Evolutionary conservation across 768 basidiomycete species (phyloP), one percentile per base, ranked within the genome.

Genomic region (Crucibulum laeve): DNA sequence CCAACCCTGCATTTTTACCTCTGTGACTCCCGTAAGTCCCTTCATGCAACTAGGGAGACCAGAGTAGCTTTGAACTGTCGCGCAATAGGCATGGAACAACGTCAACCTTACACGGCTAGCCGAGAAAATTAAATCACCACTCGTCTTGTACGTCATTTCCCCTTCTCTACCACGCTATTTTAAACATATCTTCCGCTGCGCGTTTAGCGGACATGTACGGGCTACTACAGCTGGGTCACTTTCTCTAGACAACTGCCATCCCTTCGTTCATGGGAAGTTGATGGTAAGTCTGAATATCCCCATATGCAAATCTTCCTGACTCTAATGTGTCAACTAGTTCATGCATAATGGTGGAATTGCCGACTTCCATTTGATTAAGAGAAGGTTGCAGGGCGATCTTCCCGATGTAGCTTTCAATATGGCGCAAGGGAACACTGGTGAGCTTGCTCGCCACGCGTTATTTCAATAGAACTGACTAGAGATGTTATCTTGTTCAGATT

Each of bases 261-360:
- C 96, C 4, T 99, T 95, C 66, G 80, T 81, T 30, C 84, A 90
- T 56, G 90, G 87, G 7, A 92, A 87, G 57, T 68, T 99, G 38
- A 96, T 97, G 91, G 93, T 92, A 55, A 53, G 64, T 50, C 15
- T n/a, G n/a, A n/a, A 32, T 25, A 14, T 13, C 11, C 17, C 22
- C 14, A 17, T 17, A 18, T 40, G 7, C 19, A 8, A 14, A 37
- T 8, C 7, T 7, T 10, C 10, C 35, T 8, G 7, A 8, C 7
- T 7, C 18, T 13, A 17, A 8, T 38, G 32, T 38, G 34, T 43
- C 40, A 39, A 35, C 25, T 51, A 94, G 92, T 97, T 89, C 67
- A 97, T 97, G 93, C 93, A 94, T 62, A 98, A 96, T 51, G 95
- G 95, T 42, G 83, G 82, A n/a, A 88, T 99, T 43, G 82, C 87